Base-by-base conservation (phyloP, 2,329 filamentous ascomycete species). In the Penicillium hordei region DNA sequence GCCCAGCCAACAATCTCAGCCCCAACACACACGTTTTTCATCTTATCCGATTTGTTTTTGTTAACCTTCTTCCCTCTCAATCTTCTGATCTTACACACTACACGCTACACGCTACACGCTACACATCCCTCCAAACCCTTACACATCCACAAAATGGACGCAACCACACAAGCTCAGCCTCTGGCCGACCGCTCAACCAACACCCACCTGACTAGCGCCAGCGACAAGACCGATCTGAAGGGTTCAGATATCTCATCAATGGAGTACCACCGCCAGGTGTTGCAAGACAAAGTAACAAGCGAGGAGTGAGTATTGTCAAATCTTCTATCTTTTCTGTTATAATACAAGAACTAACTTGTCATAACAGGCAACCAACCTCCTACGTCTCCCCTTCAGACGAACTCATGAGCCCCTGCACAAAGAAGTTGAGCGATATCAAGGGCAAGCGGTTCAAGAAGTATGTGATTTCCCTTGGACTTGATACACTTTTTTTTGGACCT, bases 321-420 rank as follows among this genome's bases (percentile, higher is more conserved):
- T 44, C 5, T 27, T 29, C 3, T 33, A 13, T 13, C 12, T n/a
- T 25, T 17, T 25, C 4, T 10, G 23, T n/a, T 21, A n/a, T 38
- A 17, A 38, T n/a, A 5, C 27, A 43, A 44, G 17, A 54, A 66
- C 71, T 69, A 58, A 69, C 63, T 62, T 70, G 2, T 1, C 12
- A 23, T 23, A 27, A 19, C 38, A 67, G 65, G 42, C 64, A 66
- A 57, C 63, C 64, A 50, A 68, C 69, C 43, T 71, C 72, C 44
- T 81, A 81, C 60, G 72, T 81, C 57, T 81, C 78, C 36, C 79
- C 79, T 0, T 80, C 78, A 4, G 79, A 81, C 62, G 75, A 77
- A 39, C 78, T 81, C 49, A 78, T 79, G 74, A 80, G 77, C 50
- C 79, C 79, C 4, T 79, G 78, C 58, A 79, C 78, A 29, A 79